Percentiles rank a stretch among this genome's conserved stretches.
Evolutionary conservation across 768 basidiomycete genomes (phyloP).

Genomic region (Gloeostereum incarnatum): DNA sequence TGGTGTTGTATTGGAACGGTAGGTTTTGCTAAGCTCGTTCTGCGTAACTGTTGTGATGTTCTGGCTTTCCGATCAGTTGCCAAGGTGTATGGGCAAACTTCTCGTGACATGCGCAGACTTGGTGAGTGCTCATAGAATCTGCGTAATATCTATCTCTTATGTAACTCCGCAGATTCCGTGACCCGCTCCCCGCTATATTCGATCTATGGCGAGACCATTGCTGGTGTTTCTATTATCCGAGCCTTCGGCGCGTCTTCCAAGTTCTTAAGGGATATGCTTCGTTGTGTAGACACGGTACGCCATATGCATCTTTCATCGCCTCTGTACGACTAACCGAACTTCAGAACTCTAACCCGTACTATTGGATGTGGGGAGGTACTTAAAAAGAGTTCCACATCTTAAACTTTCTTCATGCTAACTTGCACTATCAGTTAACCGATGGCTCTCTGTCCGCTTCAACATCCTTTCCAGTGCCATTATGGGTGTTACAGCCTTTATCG

Average conservation of each 20-base stretch:
- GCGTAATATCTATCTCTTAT: too few relatives aligned
- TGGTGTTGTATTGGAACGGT: constrained; percentile 67
- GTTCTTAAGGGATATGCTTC: constrained; percentile 77
- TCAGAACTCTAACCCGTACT: constrained; percentile 57
- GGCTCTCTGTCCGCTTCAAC: constrained; percentile 86
- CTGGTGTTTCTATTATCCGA: constrained; percentile 57
- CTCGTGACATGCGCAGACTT: constrained; percentile 75
- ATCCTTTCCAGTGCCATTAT: constrained; percentile 64
- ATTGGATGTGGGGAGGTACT: constrained; percentile 87
- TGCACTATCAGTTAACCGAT: constrained; percentile 62
- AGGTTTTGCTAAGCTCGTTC: constrained; percentile 14
- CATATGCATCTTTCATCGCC: not conserved
- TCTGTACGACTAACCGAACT: constrained; percentile 1
- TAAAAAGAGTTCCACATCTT: too few relatives aligned
- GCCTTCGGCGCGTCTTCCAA: constrained; percentile 87
- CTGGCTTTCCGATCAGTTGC: too few relatives aligned
- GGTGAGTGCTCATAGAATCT: too few relatives aligned
- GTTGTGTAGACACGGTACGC: constrained; percentile 71
- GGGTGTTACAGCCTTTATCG: constrained; percentile 60
- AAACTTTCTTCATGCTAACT: constrained; percentile 1
- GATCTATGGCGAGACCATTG: constrained; percentile 47
- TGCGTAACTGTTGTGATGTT: not conserved
- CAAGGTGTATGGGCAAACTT: constrained; percentile 71
- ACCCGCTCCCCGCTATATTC: constrained; percentile 39
- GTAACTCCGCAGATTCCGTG: constrained; percentile 43